phyloP scores from a whole-genome alignment of 192 early-diverging fungal genomes.

The Coemansia asiatica region DNA sequence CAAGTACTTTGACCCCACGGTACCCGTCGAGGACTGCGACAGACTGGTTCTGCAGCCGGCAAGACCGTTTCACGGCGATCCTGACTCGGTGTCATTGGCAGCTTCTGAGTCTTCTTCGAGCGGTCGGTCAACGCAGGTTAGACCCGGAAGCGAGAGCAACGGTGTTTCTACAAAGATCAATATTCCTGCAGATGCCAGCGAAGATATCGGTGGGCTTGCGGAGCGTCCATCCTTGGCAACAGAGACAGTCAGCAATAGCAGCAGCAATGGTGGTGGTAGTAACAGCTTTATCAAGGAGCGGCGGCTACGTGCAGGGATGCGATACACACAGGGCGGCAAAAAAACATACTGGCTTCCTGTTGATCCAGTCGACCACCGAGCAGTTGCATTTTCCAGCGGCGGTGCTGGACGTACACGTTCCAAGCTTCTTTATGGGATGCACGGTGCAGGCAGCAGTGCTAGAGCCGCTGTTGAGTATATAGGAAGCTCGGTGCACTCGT shows the following conservation, averaged over 20 bases:
- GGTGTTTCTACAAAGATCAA: neutral
- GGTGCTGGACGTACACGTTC: constrained; percentile 36
- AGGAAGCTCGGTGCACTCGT: constrained; percentile 44
- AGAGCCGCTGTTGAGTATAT: constrained; percentile 27
- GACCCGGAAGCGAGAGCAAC: neutral
- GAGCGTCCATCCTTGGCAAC: constrained; percentile 30
- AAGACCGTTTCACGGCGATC: constrained; percentile 19
- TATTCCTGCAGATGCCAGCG: neutral
- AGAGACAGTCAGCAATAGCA: neutral
- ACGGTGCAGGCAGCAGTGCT: constrained; percentile 12
- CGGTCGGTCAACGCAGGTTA: neutral
- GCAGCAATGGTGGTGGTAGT: neutral
- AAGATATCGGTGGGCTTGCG: constrained; percentile 17
- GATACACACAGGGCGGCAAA: constrained; percentile 56
- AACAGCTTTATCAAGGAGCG: constrained; percentile 48
- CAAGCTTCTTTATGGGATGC: constrained; percentile 22
- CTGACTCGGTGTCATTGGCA: neutral
- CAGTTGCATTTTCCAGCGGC: constrained; percentile 40
- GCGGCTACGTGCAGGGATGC: constrained; percentile 56
- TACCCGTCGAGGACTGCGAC: constrained; percentile 59
- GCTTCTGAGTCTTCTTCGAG: constrained; percentile 10
- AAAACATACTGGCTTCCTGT: constrained; percentile 59
- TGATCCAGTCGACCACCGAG: constrained; percentile 48
- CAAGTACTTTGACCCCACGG: constrained; percentile 73
- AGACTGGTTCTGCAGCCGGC: constrained; percentile 56